These are phyloP conservation scores for Eutypella sp. DNA, from an alignment of 2,329 filamentous ascomycete genomes.

Conservation along the genomic window DNA sequence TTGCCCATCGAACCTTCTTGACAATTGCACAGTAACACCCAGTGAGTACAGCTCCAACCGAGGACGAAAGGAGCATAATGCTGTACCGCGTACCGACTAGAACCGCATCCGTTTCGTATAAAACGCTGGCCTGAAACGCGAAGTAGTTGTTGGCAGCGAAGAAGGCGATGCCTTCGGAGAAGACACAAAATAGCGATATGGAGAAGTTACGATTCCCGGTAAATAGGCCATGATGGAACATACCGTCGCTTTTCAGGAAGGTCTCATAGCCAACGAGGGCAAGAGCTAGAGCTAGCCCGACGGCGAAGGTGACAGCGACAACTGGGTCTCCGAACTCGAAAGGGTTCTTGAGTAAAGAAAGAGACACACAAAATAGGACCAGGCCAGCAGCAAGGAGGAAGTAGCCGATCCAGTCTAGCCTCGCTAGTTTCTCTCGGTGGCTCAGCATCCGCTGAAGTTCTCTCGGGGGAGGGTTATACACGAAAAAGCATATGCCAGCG, in stretches of 20 bases:
- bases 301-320: conserved; percentile 30
- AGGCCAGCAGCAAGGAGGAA: conserved; percentile 28
- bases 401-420: conserved; percentile 36
- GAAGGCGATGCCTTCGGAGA: conserved; percentile 33
- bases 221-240: conserved; percentile 38
- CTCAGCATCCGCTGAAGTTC: conserved; percentile 22
- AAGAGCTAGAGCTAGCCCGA: conserved; percentile 24
- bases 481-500: conserved; percentile 20
- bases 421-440: conserved; percentile 26
- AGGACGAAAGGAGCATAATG: conserved; percentile 27
- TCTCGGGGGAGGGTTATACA: conserved; percentile 30
- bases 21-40: conserved; percentile 27
- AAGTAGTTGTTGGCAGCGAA: conserved; percentile 39
- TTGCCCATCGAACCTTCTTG: conserved; percentile 22
- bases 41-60: conserved; percentile 23
- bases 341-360: conserved; percentile 34
- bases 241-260: conserved; percentile 31
- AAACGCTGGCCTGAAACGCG: conserved; percentile 30
- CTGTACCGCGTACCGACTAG: conserved; percentile 28
- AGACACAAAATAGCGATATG: conserved; percentile 30
- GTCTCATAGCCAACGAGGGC: conserved; percentile 30
- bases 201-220: conserved; percentile 30
- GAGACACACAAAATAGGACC: conserved; percentile 34
- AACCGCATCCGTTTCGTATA: conserved; percentile 33
- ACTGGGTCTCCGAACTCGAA: conserved; percentile 33